Base-by-base conservation (phyloP, 306 rosid species). In the Sindora glabra region DNA sequence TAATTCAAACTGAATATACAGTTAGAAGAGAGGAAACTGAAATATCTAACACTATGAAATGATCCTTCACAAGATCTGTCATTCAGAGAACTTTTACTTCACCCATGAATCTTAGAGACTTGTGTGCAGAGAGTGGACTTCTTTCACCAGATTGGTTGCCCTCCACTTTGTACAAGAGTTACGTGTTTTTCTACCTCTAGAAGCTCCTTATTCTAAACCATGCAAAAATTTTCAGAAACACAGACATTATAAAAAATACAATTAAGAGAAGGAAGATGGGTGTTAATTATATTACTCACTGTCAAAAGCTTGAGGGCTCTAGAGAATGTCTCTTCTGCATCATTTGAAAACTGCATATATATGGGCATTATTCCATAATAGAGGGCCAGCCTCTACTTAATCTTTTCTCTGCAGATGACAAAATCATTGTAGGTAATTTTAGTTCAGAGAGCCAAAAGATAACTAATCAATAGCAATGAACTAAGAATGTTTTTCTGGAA, bases 111-210 rank as follows among this genome's bases (percentile, higher is more conserved):
- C 77, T 75, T 42, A 12, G 96, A 95, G 45, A 89, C 94, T 92
- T 92, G 95, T 53, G 89, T 86, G 70, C 83, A 94, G 61, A 88
- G 99, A 62, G 86, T 86, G 49, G 95, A 92, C 67, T 89, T 87
- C 46, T 68, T 34, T 6, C 95, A 94, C 99, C 99, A 92, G 60
- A 92, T 92, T 67, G 95, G 94, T 66, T 86, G 96, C 32, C 89
- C 94, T 33, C 95, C 99, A 62, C 99, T 92, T 83, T 92, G 99
- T 53, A 92, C 99, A 50, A 92, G 86, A 9, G 96, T 89, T 33
- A 89, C 95, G 69, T 65, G 40, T 38, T 86, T 81, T 36, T 84
- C 96, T 68, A 76, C 85, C 15, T 72, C 76, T 73, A 89, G 59
- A 56, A 72, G 89, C 40, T 82, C 87, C 62, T 86, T 72, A 25